Conservation (phyloP, 2,329 filamentous ascomycete species). For the Passalora sequoiae region DNA sequence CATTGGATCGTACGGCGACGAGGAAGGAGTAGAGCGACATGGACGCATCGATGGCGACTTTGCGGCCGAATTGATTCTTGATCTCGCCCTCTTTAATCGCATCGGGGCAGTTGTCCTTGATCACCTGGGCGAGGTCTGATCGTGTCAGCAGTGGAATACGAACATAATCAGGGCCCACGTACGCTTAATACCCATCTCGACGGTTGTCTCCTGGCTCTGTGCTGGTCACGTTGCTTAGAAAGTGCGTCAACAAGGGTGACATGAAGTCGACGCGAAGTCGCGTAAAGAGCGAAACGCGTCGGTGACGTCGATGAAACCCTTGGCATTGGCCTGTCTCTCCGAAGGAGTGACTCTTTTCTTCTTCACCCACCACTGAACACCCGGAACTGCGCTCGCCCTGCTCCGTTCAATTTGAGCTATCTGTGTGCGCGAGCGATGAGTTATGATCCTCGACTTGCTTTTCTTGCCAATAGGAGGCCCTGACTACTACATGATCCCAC, state of each 20-base stretch:
- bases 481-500: too few species aligned
- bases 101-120: conserved; percentile 71
- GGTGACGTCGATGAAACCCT: too few species aligned
- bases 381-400: too few species aligned
- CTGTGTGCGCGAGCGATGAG: too few species aligned
- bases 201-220: conserved; percentile 1
- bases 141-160: conserved; percentile 3
- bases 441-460: too few species aligned
- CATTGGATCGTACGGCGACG: conserved; percentile 92
- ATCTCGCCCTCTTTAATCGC: conserved; percentile 95
- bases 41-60: conserved; percentile 62
- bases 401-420: too few species aligned
- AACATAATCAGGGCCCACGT: conserved; percentile 7
- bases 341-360: too few species aligned
- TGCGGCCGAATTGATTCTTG: conserved; percentile 97
- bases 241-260: not conserved
- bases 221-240: not conserved
- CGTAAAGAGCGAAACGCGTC: conserved; percentile 1
- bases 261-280: conserved; percentile 6
- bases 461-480: too few species aligned
- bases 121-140: conserved; percentile 44
- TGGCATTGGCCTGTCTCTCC: too few species aligned
- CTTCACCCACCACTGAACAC: too few species aligned
- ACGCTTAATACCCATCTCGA: conserved; percentile 37
- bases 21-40: conserved; percentile 99